These are phyloP conservation scores for Zymoseptoria ardabiliae DNA, from an alignment of 2,329 filamentous ascomycete genomes.

Conservation along the genomic window DNA sequence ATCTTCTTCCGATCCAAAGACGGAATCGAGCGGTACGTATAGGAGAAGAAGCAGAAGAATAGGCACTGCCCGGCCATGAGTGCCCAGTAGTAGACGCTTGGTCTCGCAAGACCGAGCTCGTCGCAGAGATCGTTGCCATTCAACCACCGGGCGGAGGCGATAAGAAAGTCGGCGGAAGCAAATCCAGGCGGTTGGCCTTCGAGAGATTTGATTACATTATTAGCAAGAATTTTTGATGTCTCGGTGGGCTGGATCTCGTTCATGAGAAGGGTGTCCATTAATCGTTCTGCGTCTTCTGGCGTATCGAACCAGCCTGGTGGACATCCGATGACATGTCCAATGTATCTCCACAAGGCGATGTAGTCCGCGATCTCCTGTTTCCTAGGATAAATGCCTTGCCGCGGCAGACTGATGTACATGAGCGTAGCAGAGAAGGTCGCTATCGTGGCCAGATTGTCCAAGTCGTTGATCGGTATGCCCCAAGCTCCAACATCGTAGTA, in stretches of 20 bases:
- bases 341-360: constrained; percentile 67
- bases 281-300: constrained; percentile 48
- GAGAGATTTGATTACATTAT: constrained; percentile 67
- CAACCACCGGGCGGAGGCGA: constrained; percentile 61
- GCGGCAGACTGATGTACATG: constrained; percentile 61
- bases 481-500: constrained; percentile 56
- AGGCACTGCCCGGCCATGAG: constrained; percentile 59
- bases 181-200: constrained; percentile 58
- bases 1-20: constrained; percentile 48
- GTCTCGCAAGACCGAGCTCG: constrained; percentile 51
- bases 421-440: constrained; percentile 60
- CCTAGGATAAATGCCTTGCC: constrained; percentile 62
- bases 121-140: constrained; percentile 59
- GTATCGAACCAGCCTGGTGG: constrained; percentile 51
- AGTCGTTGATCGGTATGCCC: constrained; percentile 66
- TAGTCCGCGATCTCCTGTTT: constrained; percentile 60
- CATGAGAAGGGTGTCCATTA: constrained; percentile 61
- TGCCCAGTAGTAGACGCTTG: constrained; percentile 51
- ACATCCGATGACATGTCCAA: constrained; percentile 63
- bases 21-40: constrained; percentile 44
- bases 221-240: constrained; percentile 58
- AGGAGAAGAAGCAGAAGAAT: constrained; percentile 54
- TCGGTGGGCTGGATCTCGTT: constrained; percentile 60
- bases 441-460: constrained; percentile 68
- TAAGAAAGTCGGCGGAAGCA: constrained; percentile 58